Base-by-base conservation (phyloP, 1,284 basidiomycete genomes). In the Cutaneotrichosporon cyanovorans region DNA sequence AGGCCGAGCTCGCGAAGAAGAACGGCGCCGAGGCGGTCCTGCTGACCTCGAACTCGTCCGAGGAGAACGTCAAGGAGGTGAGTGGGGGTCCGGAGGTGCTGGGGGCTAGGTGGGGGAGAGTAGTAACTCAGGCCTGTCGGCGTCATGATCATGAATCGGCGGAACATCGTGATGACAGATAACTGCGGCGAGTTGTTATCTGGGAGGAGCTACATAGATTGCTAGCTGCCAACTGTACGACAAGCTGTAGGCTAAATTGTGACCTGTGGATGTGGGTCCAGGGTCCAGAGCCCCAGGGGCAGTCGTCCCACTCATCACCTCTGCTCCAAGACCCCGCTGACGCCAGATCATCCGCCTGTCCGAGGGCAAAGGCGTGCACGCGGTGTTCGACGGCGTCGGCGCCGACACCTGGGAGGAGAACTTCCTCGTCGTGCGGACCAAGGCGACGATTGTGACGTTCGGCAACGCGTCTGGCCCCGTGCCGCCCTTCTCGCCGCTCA, bases 11-110 rank as follows among this genome's bases (percentile, higher is more conserved):
- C n/a, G 92, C 88, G 9, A 83, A 80, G 58, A 71, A 75, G 39
- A 77, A 85, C 57, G 93, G 93, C 14, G 89, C 90, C 0, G 80
- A 87, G 62, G 81, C 92, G 64, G 85, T 95, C 36, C 83, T 97
- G 51, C 66, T 90, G 42, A 90, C 93, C 66, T 79, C 79, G 36
- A 59, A 67, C 32, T 44, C 58, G 31, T 58, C 60, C 8, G 73
- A 76, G 38, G 83, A 87, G 55, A 67, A 72, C 51, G 64, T 74
- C 25, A 59, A 66, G 49, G 48, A 63, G 32, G 42, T 63, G 25
- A 20, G n/a, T n/a, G n/a, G n/a, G n/a, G n/a, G n/a, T n/a, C n/a
- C n/a, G n/a, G n/a, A n/a, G n/a, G n/a, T n/a, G n/a, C n/a, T n/a
- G n/a, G n/a, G n/a, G n/a, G n/a, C n/a, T n/a, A n/a, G n/a, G n/a